These are phyloP conservation scores for Sanghuangporus sanghuang DNA, from an alignment of 1,284 basidiomycete species.

Conservation along the genomic window DNA sequence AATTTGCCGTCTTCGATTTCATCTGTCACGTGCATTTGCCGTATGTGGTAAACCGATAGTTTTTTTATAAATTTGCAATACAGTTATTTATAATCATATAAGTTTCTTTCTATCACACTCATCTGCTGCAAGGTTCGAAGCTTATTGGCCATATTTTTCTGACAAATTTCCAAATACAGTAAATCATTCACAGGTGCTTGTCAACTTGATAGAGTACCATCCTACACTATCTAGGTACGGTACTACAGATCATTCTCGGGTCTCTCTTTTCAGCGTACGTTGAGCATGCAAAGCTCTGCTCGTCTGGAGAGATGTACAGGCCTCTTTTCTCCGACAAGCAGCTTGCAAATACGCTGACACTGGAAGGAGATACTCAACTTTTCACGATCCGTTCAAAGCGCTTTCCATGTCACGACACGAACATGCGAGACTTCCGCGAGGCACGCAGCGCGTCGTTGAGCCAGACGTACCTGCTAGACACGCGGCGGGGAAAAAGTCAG, in stretches of 20 bases:
- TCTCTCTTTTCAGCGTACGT: neutral
- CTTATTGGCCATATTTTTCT: too few relatives aligned
- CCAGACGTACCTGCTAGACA: neutral
- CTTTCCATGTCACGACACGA: neutral
- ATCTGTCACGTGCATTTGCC: too few relatives aligned
- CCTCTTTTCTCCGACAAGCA: neutral
- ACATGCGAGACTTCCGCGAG: neutral
- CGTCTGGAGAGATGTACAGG: neutral
- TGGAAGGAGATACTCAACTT: neutral
- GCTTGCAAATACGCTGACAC: neutral
- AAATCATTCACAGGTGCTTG: too few relatives aligned
- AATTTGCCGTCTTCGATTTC: too few relatives aligned
- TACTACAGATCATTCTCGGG: neutral
- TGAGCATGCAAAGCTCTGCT: neutral
- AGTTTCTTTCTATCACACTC: too few relatives aligned
- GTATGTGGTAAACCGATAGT: too few relatives aligned
- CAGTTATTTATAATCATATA: too few relatives aligned
- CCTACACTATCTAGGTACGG: too few relatives aligned
- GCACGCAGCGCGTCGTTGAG: neutral
- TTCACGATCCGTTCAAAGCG: neutral
- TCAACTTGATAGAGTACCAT: too few relatives aligned
- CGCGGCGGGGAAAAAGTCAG: neutral
- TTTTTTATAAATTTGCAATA: too few relatives aligned
- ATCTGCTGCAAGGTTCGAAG: too few relatives aligned
- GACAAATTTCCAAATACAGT: too few relatives aligned